phyloP scores from a whole-genome alignment of 2,329 filamentous ascomycete genomes.

The Byssochlamys sp. region DNA sequence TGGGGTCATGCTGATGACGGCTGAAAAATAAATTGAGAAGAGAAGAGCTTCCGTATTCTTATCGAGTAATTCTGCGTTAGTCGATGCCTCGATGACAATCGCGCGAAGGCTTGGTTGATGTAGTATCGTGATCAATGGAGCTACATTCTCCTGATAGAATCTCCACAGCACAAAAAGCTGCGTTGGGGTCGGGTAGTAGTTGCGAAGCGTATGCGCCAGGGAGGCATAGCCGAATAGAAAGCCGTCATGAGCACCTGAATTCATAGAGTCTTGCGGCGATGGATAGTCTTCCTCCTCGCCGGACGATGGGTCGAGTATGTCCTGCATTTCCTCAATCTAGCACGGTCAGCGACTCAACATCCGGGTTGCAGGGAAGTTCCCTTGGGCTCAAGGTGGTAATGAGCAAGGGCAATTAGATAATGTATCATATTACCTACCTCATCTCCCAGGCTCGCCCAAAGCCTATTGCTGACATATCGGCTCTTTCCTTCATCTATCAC shows the following conservation, averaged over 20 bases:
- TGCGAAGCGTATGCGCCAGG: constrained; percentile 44
- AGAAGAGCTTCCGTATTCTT: constrained; percentile 49
- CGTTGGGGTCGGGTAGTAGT: constrained; percentile 45
- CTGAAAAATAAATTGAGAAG: constrained; percentile 54
- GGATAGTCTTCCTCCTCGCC: constrained; percentile 47
- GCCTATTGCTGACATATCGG: constrained; percentile 53
- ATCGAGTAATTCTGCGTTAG: constrained; percentile 41
- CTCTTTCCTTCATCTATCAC: constrained; percentile 52
- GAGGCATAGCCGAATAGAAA: constrained; percentile 55
- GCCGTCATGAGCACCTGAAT: constrained; percentile 43
- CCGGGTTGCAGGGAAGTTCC: neutral
- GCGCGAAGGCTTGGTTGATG: constrained; percentile 48
- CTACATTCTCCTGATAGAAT: constrained; percentile 52
- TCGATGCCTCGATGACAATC: constrained; percentile 42
- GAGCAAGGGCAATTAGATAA: neutral
- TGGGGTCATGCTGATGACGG: constrained; percentile 35
- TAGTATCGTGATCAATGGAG: constrained; percentile 51
- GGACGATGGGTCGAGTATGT: constrained; percentile 49
- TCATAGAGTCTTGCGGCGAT: constrained; percentile 33
- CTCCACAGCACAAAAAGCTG: constrained; percentile 47
- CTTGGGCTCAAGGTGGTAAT: neutral
- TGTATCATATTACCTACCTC: constrained; percentile 35
- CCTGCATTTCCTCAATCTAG: constrained; percentile 53
- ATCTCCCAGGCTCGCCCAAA: constrained; percentile 53
- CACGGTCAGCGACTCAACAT: constrained; percentile 5